Evolutionary conservation across 441 rosid genomes (phyloP), one percentile per base, ranked within the genome.

Genomic region (Manihot esculenta): DNA sequence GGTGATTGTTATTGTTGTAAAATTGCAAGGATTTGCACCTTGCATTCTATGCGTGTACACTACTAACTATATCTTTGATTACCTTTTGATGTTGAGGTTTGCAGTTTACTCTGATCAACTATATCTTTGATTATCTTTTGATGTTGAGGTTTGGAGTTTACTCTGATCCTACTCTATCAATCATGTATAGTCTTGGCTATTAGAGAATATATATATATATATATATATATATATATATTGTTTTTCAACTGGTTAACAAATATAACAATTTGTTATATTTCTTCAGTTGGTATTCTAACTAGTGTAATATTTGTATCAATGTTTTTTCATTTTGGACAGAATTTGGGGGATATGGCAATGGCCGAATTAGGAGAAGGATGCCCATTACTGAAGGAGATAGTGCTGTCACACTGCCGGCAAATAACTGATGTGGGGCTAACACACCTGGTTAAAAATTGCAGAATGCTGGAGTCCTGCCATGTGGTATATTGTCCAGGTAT

Each of bases 281-380:
- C 65, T 15, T 35, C 23, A 15, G 1, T 59, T 42, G n/a, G 47
- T 26, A 18, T 8, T 20, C 4, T 12, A 48, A 45, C 10, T 33
- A 62, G 5, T 26, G 7, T 24, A 7, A 41, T 14, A 10, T 50
- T 45, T 44, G 5, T 14, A 38, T 60, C 15, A 17, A 15, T 45
- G 20, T n/a, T 60, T 26, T 27, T 7, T 47, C 62, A n/a, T n/a
- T n/a, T 27, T 47, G 60, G 0, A 61, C 87, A 94, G 97, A 84
- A 85, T 56, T 76, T 89, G 77, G 87, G 97, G 66, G 97, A 94
- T 77, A 79, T 82, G 86, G 80, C 97, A 35, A 49, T 94, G 81
- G 82, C 79, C 0, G 93, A 92, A 88, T 51, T 94, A 49, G 99
- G 97, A 73, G 86, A 92, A 84, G 91, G 96, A 21, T 94, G 97